Evolutionary conservation across 1,284 basidiomycete species (phyloP), one percentile per base, ranked within the genome.

Genomic region (Sporisorium iseilematis-ciliati): DNA sequence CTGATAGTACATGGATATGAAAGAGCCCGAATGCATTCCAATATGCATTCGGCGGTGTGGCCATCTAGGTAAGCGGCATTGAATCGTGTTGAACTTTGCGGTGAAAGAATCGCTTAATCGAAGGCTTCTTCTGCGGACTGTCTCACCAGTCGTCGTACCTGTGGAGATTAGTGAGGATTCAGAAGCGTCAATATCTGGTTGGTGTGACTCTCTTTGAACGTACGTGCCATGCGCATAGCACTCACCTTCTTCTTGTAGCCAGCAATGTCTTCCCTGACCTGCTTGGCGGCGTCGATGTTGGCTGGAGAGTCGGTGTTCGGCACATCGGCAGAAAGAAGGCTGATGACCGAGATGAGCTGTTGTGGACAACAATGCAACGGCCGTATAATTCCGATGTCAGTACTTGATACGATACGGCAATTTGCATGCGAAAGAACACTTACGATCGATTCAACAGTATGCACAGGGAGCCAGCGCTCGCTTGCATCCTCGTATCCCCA

Each of bases 401-500:
- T 10, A 26, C 7, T 20, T 20, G 23, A 35, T 45, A 4, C 35
- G 23, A 31, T 56, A 25, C 33, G 33, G 48, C 48, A 29, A 20
- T 7, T 31, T 10, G 10, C 25, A n/a, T 6, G 8, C 25, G 25
- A 16, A 25, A n/a, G n/a, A 21, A 48, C 25, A 89, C 95, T 86
- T 79, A 97, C 96, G 73, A 99, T 98, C 11, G 94, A 95, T 87
- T 98, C 95, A 48, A 97, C 92, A 0, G 92, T 93, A 85, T 99
- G 97, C 23, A 99, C 94, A 0, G 97, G 97, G 86, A 96, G 88
- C 97, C 97, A 99, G 70, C 97, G 88, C 88, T 99, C 97, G 55
- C 94, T 92, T 0, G 97, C 95, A 82, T 97, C 93, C 86, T 99
- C 97, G 82, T 95, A 98, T 8, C 97, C 97, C 85, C 93, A 99